phyloP scores from a whole-genome alignment of 2,329 filamentous ascomycete species.

The Chrysoporthe austroafricana region DNA sequence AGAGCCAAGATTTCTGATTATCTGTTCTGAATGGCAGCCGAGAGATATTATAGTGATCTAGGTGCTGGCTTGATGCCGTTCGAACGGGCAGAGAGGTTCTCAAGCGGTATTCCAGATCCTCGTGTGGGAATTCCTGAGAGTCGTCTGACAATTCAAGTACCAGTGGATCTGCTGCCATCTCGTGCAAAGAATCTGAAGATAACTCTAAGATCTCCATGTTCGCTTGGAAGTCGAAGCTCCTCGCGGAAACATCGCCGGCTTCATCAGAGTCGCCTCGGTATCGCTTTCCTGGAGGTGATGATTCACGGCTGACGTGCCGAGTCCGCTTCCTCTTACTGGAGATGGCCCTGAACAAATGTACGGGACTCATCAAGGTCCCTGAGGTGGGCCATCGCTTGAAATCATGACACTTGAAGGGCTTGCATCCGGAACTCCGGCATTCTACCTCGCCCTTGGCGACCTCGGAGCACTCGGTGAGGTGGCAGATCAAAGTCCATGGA shows the following conservation, averaged over 20 bases:
- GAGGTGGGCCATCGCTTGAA: not conserved
- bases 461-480: not conserved
- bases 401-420: not conserved
- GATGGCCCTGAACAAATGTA: not conserved
- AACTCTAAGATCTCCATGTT: not conserved
- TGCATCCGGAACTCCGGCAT: not conserved
- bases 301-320: not conserved
- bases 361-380: not conserved
- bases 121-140: not conserved
- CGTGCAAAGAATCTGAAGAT: not conserved
- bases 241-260: not conserved
- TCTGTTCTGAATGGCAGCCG: not conserved
- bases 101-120: not conserved
- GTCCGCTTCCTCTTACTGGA: not conserved
- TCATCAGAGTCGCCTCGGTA: not conserved
- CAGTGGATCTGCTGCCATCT: not conserved
- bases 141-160: not conserved
- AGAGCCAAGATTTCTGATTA: not conserved
- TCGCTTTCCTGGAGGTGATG: not conserved
- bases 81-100: not conserved
- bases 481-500: not conserved
- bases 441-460: not conserved
- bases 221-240: not conserved
- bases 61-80: not conserved
- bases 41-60: not conserved